Conservation (phyloP, 495 filamentous ascomycete genomes). For the Aspergillus olivimuriae region DNA sequence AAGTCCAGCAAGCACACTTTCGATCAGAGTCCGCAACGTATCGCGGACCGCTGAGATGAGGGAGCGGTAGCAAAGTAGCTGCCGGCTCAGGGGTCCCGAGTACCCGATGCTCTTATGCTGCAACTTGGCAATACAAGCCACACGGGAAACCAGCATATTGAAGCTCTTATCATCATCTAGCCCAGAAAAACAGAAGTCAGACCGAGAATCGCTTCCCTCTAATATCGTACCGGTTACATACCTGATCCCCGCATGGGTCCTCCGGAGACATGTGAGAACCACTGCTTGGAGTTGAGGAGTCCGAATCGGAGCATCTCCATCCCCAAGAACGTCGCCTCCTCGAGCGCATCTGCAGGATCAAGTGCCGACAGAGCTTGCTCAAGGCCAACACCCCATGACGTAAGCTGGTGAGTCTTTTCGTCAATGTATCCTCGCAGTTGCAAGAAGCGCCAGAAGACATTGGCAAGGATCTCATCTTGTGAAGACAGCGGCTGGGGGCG, state of each 20-base stretch:
- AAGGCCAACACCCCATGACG: slow-evolving; percentile 75
- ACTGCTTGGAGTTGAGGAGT: slow-evolving; percentile 59
- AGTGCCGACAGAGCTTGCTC: slow-evolving; percentile 58
- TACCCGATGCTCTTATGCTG: slow-evolving; percentile 83
- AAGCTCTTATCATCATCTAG: slow-evolving; percentile 59
- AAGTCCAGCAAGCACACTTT: slow-evolving; percentile 71
- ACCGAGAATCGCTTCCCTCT: too few species aligned
- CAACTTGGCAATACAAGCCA: slow-evolving; percentile 74
- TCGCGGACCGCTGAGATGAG: slow-evolving; percentile 72
- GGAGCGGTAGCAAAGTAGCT: slow-evolving; percentile 80
- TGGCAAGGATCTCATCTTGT: slow-evolving; percentile 67
- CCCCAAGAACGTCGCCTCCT: slow-evolving; percentile 65
- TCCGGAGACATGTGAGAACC: slow-evolving; percentile 54
- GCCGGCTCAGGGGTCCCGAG: slow-evolving; percentile 87
- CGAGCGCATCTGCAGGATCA: slow-evolving; percentile 45
- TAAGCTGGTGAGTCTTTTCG: slow-evolving; percentile 65
- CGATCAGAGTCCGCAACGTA: slow-evolving; percentile 72
- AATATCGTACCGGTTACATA: slow-evolving; percentile 18
- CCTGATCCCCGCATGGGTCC: slow-evolving; percentile 52
- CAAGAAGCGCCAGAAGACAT: slow-evolving; percentile 80
- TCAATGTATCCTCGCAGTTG: slow-evolving; percentile 83
- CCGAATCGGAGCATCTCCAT: slow-evolving; percentile 74
- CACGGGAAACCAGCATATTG: slow-evolving; percentile 74
- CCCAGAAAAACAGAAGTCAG: slow-evolving; percentile 2
- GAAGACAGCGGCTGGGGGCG: slow-evolving; percentile 32